Evolutionary conservation across 1,284 basidiomycete species (phyloP).

Genomic region (Ganoderma multipileum): DNA sequence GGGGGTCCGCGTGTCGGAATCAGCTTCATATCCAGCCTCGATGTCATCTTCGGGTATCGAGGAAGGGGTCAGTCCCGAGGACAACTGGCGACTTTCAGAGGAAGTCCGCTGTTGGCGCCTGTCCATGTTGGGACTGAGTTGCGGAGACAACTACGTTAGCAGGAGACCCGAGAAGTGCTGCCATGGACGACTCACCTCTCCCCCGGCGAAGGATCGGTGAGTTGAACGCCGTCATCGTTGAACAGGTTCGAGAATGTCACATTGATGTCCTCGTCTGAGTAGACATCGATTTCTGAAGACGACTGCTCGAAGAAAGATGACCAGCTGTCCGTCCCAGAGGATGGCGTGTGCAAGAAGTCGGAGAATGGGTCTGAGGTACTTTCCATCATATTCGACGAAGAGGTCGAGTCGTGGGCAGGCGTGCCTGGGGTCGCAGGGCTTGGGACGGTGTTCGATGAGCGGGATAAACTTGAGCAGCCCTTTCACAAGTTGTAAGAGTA

Average conservation of each 20-base stretch:
- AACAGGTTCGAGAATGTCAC: neutral
- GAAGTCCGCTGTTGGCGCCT: neutral
- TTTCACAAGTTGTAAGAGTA: neutral
- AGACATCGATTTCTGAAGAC: conserved; percentile 4
- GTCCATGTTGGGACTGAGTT: neutral
- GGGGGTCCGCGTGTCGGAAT: conserved; percentile 6
- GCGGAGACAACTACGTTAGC: neutral
- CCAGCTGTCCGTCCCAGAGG: conserved; percentile 1
- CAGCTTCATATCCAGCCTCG: conserved; percentile 17
- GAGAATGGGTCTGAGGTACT: conserved; percentile 16
- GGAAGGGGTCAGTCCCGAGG: neutral
- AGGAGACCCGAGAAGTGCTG: neutral
- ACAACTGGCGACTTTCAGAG: neutral
- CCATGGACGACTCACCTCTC: conserved; percentile 8
- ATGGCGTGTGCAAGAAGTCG: conserved; percentile 2
- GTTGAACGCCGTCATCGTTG: neutral
- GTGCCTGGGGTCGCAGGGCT: conserved; percentile 5
- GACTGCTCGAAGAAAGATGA: neutral
- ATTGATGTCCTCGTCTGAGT: conserved; percentile 11
- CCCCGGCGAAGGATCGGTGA: conserved; percentile 12
- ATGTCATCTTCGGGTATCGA: neutral
- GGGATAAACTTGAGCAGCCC: no score
- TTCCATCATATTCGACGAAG: conserved; percentile 17
- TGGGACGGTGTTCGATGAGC: no score
- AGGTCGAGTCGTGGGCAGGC: neutral